Percentiles rank a stretch among this genome's conserved stretches.
These are phyloP conservation scores for Pythium oligandrum DNA, from an alignment of 352 stramenopile species.

Conservation along the genomic window DNA sequence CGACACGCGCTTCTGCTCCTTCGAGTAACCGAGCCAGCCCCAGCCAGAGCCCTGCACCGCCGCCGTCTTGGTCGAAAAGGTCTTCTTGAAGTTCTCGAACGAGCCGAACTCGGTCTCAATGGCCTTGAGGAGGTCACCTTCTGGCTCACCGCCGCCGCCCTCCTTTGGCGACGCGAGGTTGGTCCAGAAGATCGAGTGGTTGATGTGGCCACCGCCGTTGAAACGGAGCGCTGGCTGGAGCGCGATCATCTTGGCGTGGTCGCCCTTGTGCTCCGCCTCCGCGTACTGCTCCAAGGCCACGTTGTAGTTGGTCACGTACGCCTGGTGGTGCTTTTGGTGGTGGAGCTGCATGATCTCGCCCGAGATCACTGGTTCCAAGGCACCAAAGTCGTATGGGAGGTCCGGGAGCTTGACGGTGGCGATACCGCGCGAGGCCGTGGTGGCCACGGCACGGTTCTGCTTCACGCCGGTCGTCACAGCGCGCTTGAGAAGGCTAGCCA, in stretches of 20 bases:
- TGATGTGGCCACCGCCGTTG: constrained; percentile 98
- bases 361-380: constrained; percentile 84
- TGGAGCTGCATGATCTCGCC: constrained; percentile 93
- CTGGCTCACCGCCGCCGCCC: constrained; percentile 75
- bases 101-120: constrained; percentile 92
- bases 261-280: constrained; percentile 75
- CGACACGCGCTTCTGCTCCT: constrained; percentile 77
- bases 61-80: constrained; percentile 84
- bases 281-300: constrained; percentile 91
- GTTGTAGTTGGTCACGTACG: constrained; percentile 97
- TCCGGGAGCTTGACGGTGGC: constrained; percentile 78
- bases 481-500: constrained; percentile 19
- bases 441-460: constrained; percentile 10
- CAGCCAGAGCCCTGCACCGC: constrained; percentile 97
- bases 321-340: constrained; percentile 96
- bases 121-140: constrained; percentile 79
- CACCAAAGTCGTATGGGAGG: constrained; percentile 84
- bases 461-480: constrained; percentile 2
- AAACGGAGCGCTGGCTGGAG: constrained; percentile 94
- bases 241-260: constrained; percentile 90
- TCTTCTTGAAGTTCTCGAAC: constrained; percentile 91
- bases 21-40: constrained; percentile 96
- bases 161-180: constrained; percentile 86
- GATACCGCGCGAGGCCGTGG: constrained; percentile 29
- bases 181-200: constrained; percentile 99